phyloP scores from a whole-genome alignment of 768 basidiomycete species.

The Lactifluus hygrophoroides region DNA sequence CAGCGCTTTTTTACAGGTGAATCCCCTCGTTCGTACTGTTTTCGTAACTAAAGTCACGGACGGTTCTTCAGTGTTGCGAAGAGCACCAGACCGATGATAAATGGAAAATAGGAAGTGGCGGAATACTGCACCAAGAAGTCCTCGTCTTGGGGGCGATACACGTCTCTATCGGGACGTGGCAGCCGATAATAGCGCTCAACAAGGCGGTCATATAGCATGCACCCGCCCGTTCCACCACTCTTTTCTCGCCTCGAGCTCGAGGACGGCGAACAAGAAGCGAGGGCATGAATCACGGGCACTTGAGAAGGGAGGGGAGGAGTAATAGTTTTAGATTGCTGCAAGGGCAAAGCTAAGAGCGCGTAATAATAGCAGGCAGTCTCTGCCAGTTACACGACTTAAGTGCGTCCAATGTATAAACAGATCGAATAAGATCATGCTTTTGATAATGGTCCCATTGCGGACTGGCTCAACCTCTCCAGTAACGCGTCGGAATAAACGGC shows the following conservation, averaged over 20 bases:
- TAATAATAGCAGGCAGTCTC: not conserved
- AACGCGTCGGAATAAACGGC: constrained; percentile 83
- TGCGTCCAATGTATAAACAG: not conserved
- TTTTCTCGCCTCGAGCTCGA: not conserved
- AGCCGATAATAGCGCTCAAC: not conserved
- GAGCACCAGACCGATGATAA: not conserved
- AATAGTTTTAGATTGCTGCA: not conserved
- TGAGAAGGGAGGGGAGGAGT: not conserved
- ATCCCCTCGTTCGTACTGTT: not conserved
- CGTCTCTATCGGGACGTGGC: not conserved
- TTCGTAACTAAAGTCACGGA: not conserved
- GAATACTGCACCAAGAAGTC: not conserved
- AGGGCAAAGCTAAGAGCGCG: not conserved
- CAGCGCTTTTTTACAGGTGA: not conserved
- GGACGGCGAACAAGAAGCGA: not conserved
- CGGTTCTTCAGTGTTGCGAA: not conserved
- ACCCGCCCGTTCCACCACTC: too few species aligned
- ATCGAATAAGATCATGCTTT: not conserved
- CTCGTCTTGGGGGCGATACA: not conserved
- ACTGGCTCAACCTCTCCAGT: constrained; percentile 51
- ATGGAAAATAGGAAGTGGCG: not conserved
- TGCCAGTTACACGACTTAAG: not conserved
- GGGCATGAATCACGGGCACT: not conserved
- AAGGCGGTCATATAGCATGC: not conserved
- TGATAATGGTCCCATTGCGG: not conserved